A percentile compares a stretch with the other conserved stretches of the same genome.
These are phyloP conservation scores for Syzygium aromaticum DNA, from an alignment of 345 rosid species.

Conservation along the genomic window DNA sequence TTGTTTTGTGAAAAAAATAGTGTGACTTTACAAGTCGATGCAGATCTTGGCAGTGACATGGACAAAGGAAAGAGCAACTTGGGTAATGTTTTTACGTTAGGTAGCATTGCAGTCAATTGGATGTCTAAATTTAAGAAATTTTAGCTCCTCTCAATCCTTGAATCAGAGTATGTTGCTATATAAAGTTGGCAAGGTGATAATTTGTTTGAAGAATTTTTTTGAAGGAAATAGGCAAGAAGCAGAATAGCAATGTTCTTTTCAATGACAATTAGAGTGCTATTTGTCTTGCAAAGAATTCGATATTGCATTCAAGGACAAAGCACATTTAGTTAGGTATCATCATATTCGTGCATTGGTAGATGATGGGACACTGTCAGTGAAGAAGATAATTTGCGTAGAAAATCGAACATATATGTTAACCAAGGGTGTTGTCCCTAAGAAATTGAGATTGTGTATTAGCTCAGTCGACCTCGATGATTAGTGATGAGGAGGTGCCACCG, in stretches of 20 bases:
- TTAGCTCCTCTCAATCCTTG: neutral
- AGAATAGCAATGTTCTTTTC: neutral
- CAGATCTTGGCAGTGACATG: neutral
- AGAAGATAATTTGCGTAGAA: neutral
- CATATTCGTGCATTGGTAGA: neutral
- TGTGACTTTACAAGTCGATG: neutral
- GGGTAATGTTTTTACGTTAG: neutral
- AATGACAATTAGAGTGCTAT: neutral
- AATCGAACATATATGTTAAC: neutral
- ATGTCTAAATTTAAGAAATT: rapidly evolving
- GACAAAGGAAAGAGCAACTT: neutral
- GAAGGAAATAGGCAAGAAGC: neutral
- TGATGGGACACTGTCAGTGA: neutral
- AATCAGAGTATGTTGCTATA: neutral
- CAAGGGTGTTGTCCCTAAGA: rapidly evolving
- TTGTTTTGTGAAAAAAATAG: rapidly evolving
- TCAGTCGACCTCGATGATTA: neutral
- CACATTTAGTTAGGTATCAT: neutral
- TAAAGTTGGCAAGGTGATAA: neutral
- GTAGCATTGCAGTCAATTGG: neutral
- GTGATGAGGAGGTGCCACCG: neutral
- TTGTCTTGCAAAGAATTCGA: neutral
- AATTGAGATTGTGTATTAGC: neutral
- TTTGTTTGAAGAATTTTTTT: neutral
- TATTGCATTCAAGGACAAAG: neutral